Evolutionary conservation across 129 eudicot genomes (phyloP), one percentile per base, ranked within the genome.

Genomic region (Scalesia atractyloides): DNA sequence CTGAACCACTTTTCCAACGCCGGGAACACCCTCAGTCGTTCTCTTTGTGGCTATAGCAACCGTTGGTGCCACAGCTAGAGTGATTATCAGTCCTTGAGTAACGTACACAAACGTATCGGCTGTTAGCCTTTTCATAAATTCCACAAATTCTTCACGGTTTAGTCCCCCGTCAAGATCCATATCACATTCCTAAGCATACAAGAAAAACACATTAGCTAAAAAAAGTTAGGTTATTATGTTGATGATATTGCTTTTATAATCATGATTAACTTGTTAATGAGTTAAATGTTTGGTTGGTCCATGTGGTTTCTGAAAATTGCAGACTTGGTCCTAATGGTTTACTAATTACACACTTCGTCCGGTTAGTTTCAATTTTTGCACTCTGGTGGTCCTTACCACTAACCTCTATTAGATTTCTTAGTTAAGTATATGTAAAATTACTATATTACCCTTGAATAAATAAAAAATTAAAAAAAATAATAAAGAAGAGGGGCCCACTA

Each of bases 21-120:
- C 85, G 0, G 98, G 98, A 44, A 94, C 89, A 16, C 94, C 89
- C 73, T 94, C 97, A 0, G 98, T 90, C 5, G 91, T 26, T 85
- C 91, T 82, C 79, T 90, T 94, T 37, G 98, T 90, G 43, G 88
- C 87, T 70, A 94, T 30, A 44, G 98, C 98, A 22, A 94, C 70
- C 0, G 93, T 77, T 49, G 98, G 98, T 49, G 98, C 98, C 13
- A 86, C 64, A 1, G 96, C 96, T 81, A 94, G 69, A 39, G 96
- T 83, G 70, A 90, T 82, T 22, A 94, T 79, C 77, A 94, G 75
- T 68, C 98, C 98, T 82, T 90, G 96, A 74, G 96, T 94, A 5
- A 90, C 91, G 14, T 69, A 69, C 59, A 77, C 66, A 34, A 94
- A 83, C 7, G 97, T 86, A 51, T 94, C 96, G 7, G 82, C 84